Evolutionary conservation across 768 basidiomycete genomes (phyloP).

Genomic region (Boletellus ananiceps): DNA sequence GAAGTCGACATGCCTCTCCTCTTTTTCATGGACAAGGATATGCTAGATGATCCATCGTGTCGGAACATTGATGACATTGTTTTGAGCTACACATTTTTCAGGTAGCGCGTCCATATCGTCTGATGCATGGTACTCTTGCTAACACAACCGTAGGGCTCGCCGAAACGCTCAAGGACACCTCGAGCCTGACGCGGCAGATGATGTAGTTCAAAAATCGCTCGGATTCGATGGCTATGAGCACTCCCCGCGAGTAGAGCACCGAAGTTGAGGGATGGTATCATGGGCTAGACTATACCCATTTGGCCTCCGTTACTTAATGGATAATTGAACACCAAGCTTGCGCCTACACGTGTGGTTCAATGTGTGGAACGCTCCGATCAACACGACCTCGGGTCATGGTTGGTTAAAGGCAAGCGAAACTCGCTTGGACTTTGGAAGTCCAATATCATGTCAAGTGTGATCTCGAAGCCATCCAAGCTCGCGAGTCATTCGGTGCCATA

Average conservation of each 20-base stretch:
- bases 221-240: conserved; percentile 68
- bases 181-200: conserved; percentile 85
- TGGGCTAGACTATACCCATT: background rate
- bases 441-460: too few relatives aligned
- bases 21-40: conserved; percentile 98
- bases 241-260: conserved; percentile 30
- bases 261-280: background rate
- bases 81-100: conserved; percentile 96
- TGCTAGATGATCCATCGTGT: conserved; percentile 88
- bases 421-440: too few relatives aligned
- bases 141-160: conserved; percentile 55
- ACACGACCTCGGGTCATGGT: background rate
- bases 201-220: conserved; percentile 72
- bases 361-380: background rate
- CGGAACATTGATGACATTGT: conserved; percentile 87
- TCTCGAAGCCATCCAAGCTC: too few relatives aligned
- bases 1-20: conserved; percentile 97
- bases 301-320: background rate
- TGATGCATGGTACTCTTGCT: background rate
- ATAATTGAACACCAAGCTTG: background rate
- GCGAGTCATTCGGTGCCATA: too few relatives aligned
- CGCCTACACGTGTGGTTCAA: too few relatives aligned
- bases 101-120: conserved; percentile 40
- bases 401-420: too few relatives aligned
- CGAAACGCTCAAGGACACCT: conserved; percentile 81